A percentile compares a stretch with the other conserved stretches of the same genome.
phyloP scores from a whole-genome alignment of 495 filamentous ascomycete genomes.

The Aspergillus cristatus region DNA sequence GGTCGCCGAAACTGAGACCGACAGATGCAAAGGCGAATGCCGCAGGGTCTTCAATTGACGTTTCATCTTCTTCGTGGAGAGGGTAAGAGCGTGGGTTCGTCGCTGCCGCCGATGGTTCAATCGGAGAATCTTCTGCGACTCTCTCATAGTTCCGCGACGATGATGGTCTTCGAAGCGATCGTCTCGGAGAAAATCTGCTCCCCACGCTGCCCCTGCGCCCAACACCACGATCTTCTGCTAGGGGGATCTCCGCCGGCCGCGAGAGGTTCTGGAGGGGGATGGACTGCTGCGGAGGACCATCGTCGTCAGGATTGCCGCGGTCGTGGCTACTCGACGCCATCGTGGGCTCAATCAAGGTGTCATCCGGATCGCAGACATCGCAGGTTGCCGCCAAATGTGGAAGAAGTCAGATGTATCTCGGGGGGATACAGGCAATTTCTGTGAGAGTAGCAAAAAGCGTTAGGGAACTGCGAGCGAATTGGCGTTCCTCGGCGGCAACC shows the following conservation, averaged over 20 bases:
- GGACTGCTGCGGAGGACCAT: slow-evolving; percentile 48
- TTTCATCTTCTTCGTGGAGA: slow-evolving; percentile 30
- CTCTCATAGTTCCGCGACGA: slow-evolving; percentile 41
- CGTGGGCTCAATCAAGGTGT: slow-evolving; percentile 28
- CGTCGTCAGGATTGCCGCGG: slow-evolving; percentile 32
- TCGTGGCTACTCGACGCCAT: slow-evolving; percentile 54
- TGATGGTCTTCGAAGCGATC: slow-evolving; percentile 25
- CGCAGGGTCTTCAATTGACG: slow-evolving; percentile 38
- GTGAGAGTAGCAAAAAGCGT: slow-evolving; percentile 8
- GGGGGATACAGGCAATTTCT: too few species aligned
- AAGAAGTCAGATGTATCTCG: not conserved
- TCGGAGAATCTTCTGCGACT: slow-evolving; percentile 44
- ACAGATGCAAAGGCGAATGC: slow-evolving; percentile 52
- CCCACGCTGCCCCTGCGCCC: slow-evolving; percentile 20
- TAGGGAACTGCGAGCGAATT: too few species aligned
- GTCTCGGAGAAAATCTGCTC: slow-evolving; percentile 26
- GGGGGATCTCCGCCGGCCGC: slow-evolving; percentile 38
- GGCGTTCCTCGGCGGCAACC: too few species aligned
- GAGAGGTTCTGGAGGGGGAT: slow-evolving; percentile 82
- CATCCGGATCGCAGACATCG: slow-evolving; percentile 38
- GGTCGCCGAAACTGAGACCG: slow-evolving; percentile 45
- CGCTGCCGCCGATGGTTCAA: slow-evolving; percentile 16
- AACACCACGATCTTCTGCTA: slow-evolving; percentile 20
- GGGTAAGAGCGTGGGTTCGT: slow-evolving; percentile 17
- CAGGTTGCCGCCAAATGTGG: slow-evolving; percentile 10